Percentiles rank a stretch among this genome's conserved stretches.
These are phyloP conservation scores for Wallacemonas sp. DNA, from an alignment of 208 protist species.

Conservation along the genomic window DNA sequence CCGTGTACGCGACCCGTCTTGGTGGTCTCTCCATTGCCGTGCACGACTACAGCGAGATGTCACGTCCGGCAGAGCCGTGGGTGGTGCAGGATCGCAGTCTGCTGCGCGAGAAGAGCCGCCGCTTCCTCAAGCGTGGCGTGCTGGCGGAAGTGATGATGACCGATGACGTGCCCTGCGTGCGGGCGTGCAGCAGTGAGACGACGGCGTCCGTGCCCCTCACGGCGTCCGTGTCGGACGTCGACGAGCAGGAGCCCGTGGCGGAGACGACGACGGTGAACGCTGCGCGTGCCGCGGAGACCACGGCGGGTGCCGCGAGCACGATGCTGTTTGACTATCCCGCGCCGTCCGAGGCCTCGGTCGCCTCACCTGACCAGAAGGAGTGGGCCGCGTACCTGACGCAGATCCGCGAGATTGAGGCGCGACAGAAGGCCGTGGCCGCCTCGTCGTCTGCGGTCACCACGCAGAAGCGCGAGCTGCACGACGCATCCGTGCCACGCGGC, in stretches of 20 bases:
- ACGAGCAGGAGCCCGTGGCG: too few species aligned
- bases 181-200: background rate
- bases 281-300: too few species aligned
- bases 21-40: constrained; percentile 70
- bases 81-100: constrained; percentile 22
- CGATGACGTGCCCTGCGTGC: constrained; percentile 19
- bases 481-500: too few species aligned
- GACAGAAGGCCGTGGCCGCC: background rate
- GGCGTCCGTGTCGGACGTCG: background rate
- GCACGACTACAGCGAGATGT: constrained; percentile 79
- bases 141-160: constrained; percentile 46
- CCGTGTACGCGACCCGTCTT: constrained; percentile 68
- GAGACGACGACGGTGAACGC: too few species aligned
- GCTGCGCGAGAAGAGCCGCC: constrained; percentile 23
- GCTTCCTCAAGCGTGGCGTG: constrained; percentile 45
- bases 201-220: background rate
- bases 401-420: constrained; percentile 3
- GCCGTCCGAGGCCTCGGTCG: background rate
- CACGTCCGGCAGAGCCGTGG: constrained; percentile 58
- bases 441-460: background rate
- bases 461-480: background rate
- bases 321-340: constrained; percentile 6
- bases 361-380: background rate
- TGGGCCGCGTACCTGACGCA: constrained; percentile 10
- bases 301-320: background rate